Conservation (phyloP, 331 rosid genomes). For the Malus hybrid region DNA sequence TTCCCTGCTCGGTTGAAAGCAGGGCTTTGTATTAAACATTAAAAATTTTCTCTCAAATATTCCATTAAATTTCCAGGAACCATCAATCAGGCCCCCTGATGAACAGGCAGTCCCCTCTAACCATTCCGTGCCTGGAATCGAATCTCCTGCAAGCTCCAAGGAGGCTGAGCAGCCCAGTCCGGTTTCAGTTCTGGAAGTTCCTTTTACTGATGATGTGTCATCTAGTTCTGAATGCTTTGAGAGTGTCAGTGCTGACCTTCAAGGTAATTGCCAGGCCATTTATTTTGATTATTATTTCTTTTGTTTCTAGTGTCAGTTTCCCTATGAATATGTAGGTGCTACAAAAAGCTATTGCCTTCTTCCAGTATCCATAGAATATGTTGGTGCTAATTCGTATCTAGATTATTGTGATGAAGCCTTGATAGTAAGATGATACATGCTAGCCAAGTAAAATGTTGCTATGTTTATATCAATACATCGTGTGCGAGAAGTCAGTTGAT, state of each 20-base stretch:
- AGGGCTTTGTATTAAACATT: neutral
- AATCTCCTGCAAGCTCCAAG: conserved; percentile 54
- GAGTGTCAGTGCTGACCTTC: conserved; percentile 76
- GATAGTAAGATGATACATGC: neutral
- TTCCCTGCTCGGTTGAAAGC: conserved; percentile 1
- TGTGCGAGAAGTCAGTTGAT: neutral
- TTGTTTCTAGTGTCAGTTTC: neutral
- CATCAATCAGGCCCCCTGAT: conserved; percentile 23
- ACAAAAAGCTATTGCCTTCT: neutral
- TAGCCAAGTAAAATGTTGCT: neutral
- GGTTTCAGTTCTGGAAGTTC: conserved; percentile 78
- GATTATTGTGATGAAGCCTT: neutral
- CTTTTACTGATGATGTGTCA: conserved; percentile 69
- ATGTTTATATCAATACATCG: too few species aligned
- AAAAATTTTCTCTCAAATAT: conserved; percentile 10
- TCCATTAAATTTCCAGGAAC: conserved; percentile 51
- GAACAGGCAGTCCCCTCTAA: conserved; percentile 36
- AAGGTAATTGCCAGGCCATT: conserved; percentile 48
- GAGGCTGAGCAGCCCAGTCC: conserved; percentile 98
- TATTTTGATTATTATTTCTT: neutral
- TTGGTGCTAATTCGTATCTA: neutral
- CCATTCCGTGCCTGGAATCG: conserved; percentile 32
- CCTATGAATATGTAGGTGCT: neutral
- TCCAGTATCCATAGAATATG: neutral
- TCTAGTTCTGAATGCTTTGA: conserved; percentile 87